These are phyloP conservation scores for Podospora conica DNA, from an alignment of 495 filamentous ascomycete species.

Conservation along the genomic window DNA sequence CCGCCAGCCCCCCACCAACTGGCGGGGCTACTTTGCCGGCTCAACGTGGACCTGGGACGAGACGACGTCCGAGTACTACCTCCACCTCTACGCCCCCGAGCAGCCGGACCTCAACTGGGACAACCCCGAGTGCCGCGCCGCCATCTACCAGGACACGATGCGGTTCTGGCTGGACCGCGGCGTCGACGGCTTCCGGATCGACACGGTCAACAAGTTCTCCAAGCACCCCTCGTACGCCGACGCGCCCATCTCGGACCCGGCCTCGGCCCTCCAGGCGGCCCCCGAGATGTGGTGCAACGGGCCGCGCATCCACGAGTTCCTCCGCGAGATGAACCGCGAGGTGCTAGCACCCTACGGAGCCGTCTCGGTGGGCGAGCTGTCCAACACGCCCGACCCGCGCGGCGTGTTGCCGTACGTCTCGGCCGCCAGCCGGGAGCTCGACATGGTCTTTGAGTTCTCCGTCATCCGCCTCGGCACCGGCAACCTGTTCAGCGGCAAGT, in stretches of 20 bases:
- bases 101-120: conserved; percentile 79
- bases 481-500: conserved; percentile 30
- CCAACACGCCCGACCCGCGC: conserved; percentile 50
- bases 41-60: conserved; percentile 64
- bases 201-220: conserved; percentile 60
- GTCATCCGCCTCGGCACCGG: conserved; percentile 55
- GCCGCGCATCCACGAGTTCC: conserved; percentile 59
- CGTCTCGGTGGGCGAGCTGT: conserved; percentile 68
- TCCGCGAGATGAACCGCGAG: conserved; percentile 51
- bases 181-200: conserved; percentile 64
- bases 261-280: conserved; percentile 38
- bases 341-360: conserved; percentile 62
- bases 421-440: conserved; percentile 54
- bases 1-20: conserved; percentile 64
- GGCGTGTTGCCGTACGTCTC: conserved; percentile 57
- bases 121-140: conserved; percentile 51
- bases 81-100: conserved; percentile 58
- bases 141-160: conserved; percentile 59
- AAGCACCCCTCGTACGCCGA: conserved; percentile 57
- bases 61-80: conserved; percentile 59
- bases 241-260: conserved; percentile 47
- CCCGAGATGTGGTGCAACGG: conserved; percentile 55
- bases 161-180: conserved; percentile 67
- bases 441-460: conserved; percentile 75
- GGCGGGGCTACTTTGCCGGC: conserved; percentile 51